A percentile compares a stretch with the other conserved stretches of the same genome.
Evolutionary conservation across 441 rosid genomes (phyloP).

Genomic region (Corymbia calophylla): DNA sequence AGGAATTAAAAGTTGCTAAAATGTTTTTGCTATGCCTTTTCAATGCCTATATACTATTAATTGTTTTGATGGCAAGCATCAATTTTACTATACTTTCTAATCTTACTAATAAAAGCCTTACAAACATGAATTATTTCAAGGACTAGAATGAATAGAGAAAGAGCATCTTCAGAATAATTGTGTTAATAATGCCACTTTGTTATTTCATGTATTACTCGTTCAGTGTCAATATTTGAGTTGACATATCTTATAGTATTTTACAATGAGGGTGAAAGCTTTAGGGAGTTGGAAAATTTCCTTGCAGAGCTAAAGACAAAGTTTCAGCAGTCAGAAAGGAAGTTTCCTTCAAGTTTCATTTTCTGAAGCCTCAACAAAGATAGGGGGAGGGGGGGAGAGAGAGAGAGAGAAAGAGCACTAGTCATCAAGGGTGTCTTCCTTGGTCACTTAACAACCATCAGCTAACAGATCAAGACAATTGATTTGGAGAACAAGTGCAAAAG

Average conservation of each 20-base stretch:
- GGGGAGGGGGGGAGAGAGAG: background rate
- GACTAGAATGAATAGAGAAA: background rate
- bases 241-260: constrained; percentile 54
- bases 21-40: background rate
- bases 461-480: background rate
- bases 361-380: background rate
- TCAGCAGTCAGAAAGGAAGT: background rate
- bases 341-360: background rate
- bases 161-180: background rate
- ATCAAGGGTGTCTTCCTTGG: background rate
- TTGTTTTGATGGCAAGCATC: background rate
- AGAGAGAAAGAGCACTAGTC: background rate
- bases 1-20: background rate
- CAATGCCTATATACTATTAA: background rate
- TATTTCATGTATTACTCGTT: background rate
- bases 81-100: background rate
- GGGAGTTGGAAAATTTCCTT: background rate
- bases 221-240: constrained; percentile 31
- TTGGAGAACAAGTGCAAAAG: background rate
- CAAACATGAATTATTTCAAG: background rate
- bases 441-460: background rate
- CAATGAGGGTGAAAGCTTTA: background rate
- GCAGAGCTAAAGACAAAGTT: background rate
- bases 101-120: background rate
- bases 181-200: background rate